A percentile compares a stretch with the other conserved stretches of the same genome.
These are phyloP conservation scores for Nemophila menziesii DNA, from an alignment of 257 asterid species.

Conservation along the genomic window DNA sequence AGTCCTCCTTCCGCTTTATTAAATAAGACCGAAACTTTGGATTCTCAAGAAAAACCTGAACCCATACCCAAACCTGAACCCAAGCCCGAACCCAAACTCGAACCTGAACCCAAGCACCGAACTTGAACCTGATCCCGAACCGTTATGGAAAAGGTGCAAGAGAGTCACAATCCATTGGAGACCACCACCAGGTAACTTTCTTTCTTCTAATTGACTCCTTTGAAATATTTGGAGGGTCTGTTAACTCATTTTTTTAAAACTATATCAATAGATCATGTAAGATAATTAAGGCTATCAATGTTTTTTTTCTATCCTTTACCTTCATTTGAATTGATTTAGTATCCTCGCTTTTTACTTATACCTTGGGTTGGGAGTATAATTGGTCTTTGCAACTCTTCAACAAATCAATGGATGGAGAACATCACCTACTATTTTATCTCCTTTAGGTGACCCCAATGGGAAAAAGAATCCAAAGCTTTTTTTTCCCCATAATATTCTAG, in stretches of 20 bases:
- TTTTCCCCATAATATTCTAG: not conserved
- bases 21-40: conserved; percentile 25
- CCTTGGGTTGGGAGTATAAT: not conserved
- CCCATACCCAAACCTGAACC: too few relatives aligned
- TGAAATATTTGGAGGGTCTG: not conserved
- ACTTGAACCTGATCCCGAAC: conserved; percentile 44
- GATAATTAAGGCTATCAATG: not conserved
- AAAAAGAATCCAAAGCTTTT: too few relatives aligned
- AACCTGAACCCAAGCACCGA: too few relatives aligned
- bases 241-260: too few relatives aligned
- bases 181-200: conserved; percentile 69
- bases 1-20: conserved; percentile 16
- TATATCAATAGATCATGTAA: not conserved
- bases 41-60: too few relatives aligned
- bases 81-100: too few relatives aligned
- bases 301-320: not conserved
- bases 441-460: not conserved
- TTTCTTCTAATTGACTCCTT: conserved; percentile 8
- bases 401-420: not conserved
- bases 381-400: not conserved
- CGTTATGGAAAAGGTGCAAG: conserved; percentile 55
- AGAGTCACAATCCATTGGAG: conserved; percentile 63
- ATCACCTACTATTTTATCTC: not conserved
- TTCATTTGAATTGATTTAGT: too few relatives aligned
- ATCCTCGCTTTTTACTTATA: not conserved